Conservation (phyloP, 192 early-diverging fungal genomes). For the Oehlia diaphana region DNA sequence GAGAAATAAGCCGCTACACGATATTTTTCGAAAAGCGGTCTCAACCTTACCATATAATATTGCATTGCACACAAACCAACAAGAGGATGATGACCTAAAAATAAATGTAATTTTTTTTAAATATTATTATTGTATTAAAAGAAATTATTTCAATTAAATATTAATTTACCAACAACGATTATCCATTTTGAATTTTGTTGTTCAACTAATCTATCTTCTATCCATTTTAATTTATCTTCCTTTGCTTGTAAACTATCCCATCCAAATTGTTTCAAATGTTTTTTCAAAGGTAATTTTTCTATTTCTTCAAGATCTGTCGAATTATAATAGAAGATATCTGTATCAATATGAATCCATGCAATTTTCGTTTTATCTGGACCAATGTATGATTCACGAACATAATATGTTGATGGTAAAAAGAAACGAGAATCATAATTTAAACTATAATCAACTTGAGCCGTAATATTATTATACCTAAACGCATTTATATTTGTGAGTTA, state of each 20-base stretch:
- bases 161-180: slow-evolving; percentile 19
- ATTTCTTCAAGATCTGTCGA: background rate
- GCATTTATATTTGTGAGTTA: background rate
- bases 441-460: slow-evolving; percentile 16
- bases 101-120: no score
- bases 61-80: background rate
- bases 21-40: slow-evolving; percentile 5
- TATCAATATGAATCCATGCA: slow-evolving; percentile 23
- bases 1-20: slow-evolving; percentile 24
- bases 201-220: slow-evolving; percentile 18
- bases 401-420: slow-evolving; percentile 9
- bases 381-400: background rate
- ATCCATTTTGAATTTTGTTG: slow-evolving; percentile 25
- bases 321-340: background rate
- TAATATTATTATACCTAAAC: slow-evolving; percentile 10
- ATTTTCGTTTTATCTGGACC: background rate
- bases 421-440: background rate
- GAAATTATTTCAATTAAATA: no score
- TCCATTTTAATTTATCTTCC: slow-evolving; percentile 19
- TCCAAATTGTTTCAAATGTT: background rate
- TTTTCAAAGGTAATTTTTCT: background rate
- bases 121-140: no score
- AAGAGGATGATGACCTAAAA: slow-evolving; percentile 23
- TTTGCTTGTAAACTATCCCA: background rate
- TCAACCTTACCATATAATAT: background rate